These are phyloP conservation scores for Piloderma croceum DNA, from an alignment of 768 basidiomycete genomes.

Conservation along the genomic window DNA sequence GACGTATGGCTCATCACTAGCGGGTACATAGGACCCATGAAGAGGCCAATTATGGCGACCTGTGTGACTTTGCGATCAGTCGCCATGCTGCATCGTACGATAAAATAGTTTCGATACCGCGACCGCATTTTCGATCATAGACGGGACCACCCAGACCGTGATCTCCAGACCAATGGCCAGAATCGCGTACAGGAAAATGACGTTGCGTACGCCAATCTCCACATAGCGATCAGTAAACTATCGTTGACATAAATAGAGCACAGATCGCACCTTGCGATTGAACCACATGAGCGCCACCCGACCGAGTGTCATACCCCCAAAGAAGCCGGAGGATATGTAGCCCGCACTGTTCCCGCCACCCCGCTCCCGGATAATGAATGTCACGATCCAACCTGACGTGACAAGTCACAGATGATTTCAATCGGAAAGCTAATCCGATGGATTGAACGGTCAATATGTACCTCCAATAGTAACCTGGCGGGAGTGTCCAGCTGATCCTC, in stretches of 20 bases:
- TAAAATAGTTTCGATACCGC: slow-evolving; percentile 24
- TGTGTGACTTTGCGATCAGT: not conserved
- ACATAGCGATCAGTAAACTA: not conserved
- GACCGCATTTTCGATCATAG: slow-evolving; percentile 45
- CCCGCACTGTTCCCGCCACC: slow-evolving; percentile 33
- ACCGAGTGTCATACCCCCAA: slow-evolving; percentile 19
- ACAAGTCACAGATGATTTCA: not conserved
- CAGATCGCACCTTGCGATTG: not conserved
- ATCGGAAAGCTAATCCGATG: not conserved
- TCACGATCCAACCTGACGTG: slow-evolving; percentile 39
- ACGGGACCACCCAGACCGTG: slow-evolving; percentile 49
- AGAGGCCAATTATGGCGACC: slow-evolving; percentile 43
- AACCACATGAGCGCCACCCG: not conserved
- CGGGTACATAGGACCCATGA: slow-evolving; percentile 53
- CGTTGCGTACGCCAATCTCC: slow-evolving; percentile 29
- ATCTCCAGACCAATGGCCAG: slow-evolving; percentile 39
- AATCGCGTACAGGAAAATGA: slow-evolving; percentile 27
- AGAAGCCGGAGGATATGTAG: slow-evolving; percentile 40
- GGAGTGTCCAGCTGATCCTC: too few relatives aligned
- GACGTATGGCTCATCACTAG: slow-evolving; percentile 33
- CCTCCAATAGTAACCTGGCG: slow-evolving; percentile 40
- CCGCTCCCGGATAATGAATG: slow-evolving; percentile 35
- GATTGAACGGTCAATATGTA: too few relatives aligned
- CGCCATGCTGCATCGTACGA: not conserved
- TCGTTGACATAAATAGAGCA: not conserved